Percentiles rank a stretch among this genome's conserved stretches.
Evolutionary conservation across 352 stramenopile species (phyloP).

Genomic region (Plasmopara viticola): DNA sequence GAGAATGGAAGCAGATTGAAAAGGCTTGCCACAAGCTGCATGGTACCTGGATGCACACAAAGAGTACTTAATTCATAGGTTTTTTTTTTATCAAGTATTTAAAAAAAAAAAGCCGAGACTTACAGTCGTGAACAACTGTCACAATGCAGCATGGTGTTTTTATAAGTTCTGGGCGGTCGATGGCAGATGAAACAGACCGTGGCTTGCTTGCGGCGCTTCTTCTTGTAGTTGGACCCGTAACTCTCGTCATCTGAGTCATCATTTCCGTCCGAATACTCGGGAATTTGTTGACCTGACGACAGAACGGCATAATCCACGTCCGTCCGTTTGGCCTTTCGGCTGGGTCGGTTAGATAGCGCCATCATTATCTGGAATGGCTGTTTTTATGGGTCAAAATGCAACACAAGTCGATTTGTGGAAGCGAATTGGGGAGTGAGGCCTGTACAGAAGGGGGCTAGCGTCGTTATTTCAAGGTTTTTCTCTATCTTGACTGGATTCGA

Average conservation of each 20-base stretch:
- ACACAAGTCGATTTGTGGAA: conserved; percentile 4
- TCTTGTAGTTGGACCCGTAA: conserved; percentile 34
- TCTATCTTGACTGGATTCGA: conserved; percentile 10
- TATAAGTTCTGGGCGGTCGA: conserved; percentile 24
- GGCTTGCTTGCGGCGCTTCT: conserved; percentile 26
- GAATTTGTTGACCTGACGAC: conserved; percentile 68
- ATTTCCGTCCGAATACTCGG: conserved; percentile 69
- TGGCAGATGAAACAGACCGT: conserved; percentile 60
- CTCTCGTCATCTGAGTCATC: conserved; percentile 55
- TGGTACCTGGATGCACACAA: conserved; percentile 34
- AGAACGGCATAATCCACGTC: conserved; percentile 78
- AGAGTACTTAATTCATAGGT: no score
- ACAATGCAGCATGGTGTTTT: conserved; percentile 57
- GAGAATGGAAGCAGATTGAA: conserved; percentile 52
- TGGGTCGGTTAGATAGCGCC: conserved; percentile 28
- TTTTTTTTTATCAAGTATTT: background rate
- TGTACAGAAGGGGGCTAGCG: conserved; percentile 18
- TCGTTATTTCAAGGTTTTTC: conserved; percentile 25
- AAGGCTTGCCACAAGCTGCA: conserved; percentile 40
- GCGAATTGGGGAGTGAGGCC: conserved; percentile 29
- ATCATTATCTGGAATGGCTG: conserved; percentile 17
- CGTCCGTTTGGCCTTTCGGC: conserved; percentile 63
- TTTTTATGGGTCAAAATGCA: conserved; percentile 3
- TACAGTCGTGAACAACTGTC: conserved; percentile 68
- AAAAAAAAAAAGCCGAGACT: conserved; percentile 3